Evolutionary conservation across 139 green algal genomes (phyloP), one percentile per base, ranked within the genome.

Genomic region (Mesotaenium endlicherianum): DNA sequence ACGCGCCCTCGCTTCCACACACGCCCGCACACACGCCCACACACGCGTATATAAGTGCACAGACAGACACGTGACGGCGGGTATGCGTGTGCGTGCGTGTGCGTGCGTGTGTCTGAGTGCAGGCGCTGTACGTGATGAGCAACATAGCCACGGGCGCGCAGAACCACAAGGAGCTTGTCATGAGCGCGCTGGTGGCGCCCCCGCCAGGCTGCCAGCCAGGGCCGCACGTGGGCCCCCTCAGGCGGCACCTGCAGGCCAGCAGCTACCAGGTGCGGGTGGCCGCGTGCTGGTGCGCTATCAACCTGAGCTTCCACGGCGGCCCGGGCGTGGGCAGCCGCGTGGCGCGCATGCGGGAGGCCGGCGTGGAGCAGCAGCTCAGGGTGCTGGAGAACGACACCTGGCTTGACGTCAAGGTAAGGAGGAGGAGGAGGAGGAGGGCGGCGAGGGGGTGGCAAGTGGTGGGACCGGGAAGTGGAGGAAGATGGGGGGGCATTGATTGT

Each of bases 351-450:
- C 6, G 14, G 26, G 16, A 72, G 53, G 59, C 39, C n/a, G 76
- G 76, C 26, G n/a, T 83, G 20, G 76, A 83, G 42, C 42, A 81
- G n/a, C 76, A 69, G 39, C 53, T 83, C 3, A 40, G 16, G 14
- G 26, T 41, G 42, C 55, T 71, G 40, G 6, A n/a, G 76, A 44
- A 80, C 3, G 76, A 69, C 39, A 40, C 42, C 26, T 77, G 76
- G 20, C 26, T 83, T 3, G 34, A 83, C 6, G 11, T 11, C 6
- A 72, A 72, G 60, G 60, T 72, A 11, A 11, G 60, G 11, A 38
- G 5, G 11, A 14, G 43, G 6, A 14, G n/a, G n/a, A n/a, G n/a
- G n/a, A n/a, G n/a, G n/a, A n/a, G n/a, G n/a, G n/a, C n/a, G n/a
- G n/a, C n/a, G n/a, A n/a, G n/a, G n/a, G n/a, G n/a, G n/a, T n/a